phyloP scores from a whole-genome alignment of 495 filamentous ascomycete genomes.

The Hypoxylon cercidicola region DNA sequence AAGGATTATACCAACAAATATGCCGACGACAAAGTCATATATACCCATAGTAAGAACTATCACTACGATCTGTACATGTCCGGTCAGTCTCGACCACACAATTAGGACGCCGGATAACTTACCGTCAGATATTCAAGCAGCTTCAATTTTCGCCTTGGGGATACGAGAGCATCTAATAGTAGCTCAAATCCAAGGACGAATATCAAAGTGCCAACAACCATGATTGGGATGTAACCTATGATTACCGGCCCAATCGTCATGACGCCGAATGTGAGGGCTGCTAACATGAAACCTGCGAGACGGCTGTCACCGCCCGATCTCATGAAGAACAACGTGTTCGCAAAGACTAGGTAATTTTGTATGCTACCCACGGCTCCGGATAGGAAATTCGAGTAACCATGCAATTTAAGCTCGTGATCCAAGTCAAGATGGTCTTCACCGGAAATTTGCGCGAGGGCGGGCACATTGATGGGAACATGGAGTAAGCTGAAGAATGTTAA shows the following conservation, averaged over 20 bases:
- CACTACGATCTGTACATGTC: conserved; percentile 71
- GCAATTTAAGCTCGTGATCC: conserved; percentile 90
- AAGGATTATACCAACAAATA: conserved; percentile 88
- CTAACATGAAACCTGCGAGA: conserved; percentile 86
- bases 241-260: conserved; percentile 85
- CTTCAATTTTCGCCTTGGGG: conserved; percentile 87
- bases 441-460: conserved; percentile 85
- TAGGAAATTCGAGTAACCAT: conserved; percentile 91
- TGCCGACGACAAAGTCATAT: conserved; percentile 95
- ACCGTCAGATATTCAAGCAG: conserved; percentile 89
- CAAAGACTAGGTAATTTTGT: conserved; percentile 97
- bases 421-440: conserved; percentile 92
- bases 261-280: conserved; percentile 78
- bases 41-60: conserved; percentile 96
- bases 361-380: conserved; percentile 90
- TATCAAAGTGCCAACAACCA: conserved; percentile 95
- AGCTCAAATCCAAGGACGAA: conserved; percentile 94
- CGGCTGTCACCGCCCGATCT: conserved; percentile 87
- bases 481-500: conserved; percentile 97
- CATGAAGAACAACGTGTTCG: conserved; percentile 95
- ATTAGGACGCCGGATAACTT: conserved; percentile 24
- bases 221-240: conserved; percentile 93
- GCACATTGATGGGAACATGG: conserved; percentile 98
- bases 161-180: conserved; percentile 84
- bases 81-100: conserved; percentile 37